phyloP scores from a whole-genome alignment of 2,329 filamentous ascomycete genomes.

The Calonectria pseudoreteaudii region DNA sequence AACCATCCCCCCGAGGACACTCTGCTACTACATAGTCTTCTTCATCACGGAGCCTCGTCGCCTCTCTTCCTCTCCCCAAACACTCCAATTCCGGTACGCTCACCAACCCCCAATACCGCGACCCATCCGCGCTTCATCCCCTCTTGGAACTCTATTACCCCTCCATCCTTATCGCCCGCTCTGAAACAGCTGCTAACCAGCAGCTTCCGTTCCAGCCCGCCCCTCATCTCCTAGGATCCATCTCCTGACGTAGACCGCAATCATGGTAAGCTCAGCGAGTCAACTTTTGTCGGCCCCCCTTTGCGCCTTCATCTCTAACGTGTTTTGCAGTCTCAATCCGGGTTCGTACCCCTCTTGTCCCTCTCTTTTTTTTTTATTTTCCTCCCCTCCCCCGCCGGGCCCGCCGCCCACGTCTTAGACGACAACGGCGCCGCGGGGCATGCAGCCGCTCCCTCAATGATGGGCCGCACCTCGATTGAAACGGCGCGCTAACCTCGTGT shows the following conservation, averaged over 20 bases:
- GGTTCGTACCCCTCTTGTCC: conserved; percentile 57
- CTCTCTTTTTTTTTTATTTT: background rate
- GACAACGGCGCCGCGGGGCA: conserved; percentile 41
- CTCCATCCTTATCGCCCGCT: background rate
- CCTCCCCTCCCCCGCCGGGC: conserved; percentile 22
- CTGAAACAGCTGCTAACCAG: conserved; percentile 40
- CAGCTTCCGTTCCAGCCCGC: conserved; percentile 40
- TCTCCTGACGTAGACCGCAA: conserved; percentile 50
- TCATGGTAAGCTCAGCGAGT: conserved; percentile 53
- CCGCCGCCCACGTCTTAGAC: conserved; percentile 21
- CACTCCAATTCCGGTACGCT: conserved; percentile 34
- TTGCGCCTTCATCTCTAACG: conserved; percentile 30
- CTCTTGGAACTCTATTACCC: background rate
- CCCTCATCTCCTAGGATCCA: conserved; percentile 41
- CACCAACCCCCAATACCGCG: background rate
- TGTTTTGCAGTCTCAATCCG: conserved; percentile 71
- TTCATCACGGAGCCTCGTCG: conserved; percentile 38
- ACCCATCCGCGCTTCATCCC: background rate
- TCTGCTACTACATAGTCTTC: conserved; percentile 16
- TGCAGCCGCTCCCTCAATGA: conserved; percentile 13
- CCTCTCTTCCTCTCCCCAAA: conserved; percentile 16
- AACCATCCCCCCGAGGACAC: conserved; percentile 36
- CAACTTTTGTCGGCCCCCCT: conserved; percentile 16
- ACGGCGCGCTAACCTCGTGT: conserved; percentile 40
- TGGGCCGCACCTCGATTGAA: conserved; percentile 21